phyloP scores from a whole-genome alignment of 148 eudicot species.

The Rhododendron williamsianum region DNA sequence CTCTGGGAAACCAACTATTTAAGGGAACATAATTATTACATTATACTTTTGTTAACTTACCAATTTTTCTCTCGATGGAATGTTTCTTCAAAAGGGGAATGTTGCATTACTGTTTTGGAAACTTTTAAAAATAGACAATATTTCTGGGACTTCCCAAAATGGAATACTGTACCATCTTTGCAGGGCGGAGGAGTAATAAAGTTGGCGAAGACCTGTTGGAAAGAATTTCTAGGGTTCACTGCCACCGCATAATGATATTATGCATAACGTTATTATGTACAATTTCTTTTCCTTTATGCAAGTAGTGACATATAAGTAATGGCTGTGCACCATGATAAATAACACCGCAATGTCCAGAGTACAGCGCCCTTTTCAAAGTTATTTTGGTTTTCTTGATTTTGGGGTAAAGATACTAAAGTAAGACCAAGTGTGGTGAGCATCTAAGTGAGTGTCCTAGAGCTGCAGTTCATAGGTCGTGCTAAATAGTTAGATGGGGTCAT shows the following conservation, averaged over 20 bases:
- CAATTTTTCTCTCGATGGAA: neutral
- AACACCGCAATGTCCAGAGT: neutral
- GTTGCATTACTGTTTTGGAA: neutral
- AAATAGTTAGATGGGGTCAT: neutral
- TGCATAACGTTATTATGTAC: no score
- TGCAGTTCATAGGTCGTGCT: neutral
- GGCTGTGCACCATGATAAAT: neutral
- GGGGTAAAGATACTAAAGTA: neutral
- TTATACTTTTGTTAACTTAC: neutral
- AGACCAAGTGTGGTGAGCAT: neutral
- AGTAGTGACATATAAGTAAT: neutral
- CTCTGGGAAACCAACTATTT: neutral
- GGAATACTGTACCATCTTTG: neutral
- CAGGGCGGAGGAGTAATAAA: neutral
- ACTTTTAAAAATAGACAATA: neutral
- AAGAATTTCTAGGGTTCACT: no score
- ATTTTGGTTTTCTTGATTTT: neutral
- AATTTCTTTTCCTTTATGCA: no score
- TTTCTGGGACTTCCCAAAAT: neutral
- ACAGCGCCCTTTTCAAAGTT: neutral
- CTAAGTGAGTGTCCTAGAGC: neutral
- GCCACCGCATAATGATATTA: neutral
- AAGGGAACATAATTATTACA: neutral
- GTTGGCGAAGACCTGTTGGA: neutral
- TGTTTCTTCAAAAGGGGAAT: neutral